Evolutionary conservation across 371 early-diverging fungal genomes (phyloP).

Genomic region (Batrachochytrium dendrobatidis): DNA sequence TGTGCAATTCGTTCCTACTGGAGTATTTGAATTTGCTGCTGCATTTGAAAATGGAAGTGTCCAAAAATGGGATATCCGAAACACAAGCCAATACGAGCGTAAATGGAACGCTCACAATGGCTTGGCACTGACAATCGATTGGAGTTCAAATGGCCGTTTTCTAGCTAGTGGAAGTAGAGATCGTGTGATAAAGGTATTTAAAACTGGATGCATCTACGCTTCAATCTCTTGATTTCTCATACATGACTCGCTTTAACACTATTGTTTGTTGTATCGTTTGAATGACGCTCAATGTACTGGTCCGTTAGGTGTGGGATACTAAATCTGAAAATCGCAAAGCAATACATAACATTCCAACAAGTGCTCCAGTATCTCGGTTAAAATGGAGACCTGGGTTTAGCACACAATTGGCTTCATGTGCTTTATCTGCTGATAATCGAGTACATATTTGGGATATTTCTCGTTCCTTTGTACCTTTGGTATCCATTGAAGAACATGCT

Average conservation of each 20-base stretch:
- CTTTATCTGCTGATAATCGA: conserved; percentile 55
- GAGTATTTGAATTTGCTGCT: conserved; percentile 63
- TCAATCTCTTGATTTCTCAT: too few relatives aligned
- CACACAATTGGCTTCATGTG: conserved; percentile 63
- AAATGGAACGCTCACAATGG: conserved; percentile 74
- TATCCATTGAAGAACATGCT: conserved; percentile 64
- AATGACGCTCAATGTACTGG: too few relatives aligned
- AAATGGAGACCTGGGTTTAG: conserved; percentile 68
- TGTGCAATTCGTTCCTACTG: conserved; percentile 68
- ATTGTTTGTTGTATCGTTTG: too few relatives aligned
- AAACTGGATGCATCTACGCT: too few relatives aligned
- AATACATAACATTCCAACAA: conserved; percentile 58
- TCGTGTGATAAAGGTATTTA: conserved; percentile 63
- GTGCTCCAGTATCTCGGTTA: conserved; percentile 63
- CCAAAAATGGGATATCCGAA: conserved; percentile 68
- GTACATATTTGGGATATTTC: conserved; percentile 73
- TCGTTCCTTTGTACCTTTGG: conserved; percentile 64
- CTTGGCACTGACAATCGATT: conserved; percentile 71
- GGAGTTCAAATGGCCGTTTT: conserved; percentile 66
- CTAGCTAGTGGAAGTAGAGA: conserved; percentile 82
- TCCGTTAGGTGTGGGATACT: conserved; percentile 69
- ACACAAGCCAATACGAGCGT: conserved; percentile 51
- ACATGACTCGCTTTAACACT: too few relatives aligned
- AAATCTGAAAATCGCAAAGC: conserved; percentile 60
- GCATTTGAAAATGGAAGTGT: conserved; percentile 84